A percentile compares a stretch with the other conserved stretches of the same genome.
These are phyloP conservation scores for Chlorociboria aeruginascens DNA, from an alignment of 495 filamentous ascomycete species.

Conservation along the genomic window DNA sequence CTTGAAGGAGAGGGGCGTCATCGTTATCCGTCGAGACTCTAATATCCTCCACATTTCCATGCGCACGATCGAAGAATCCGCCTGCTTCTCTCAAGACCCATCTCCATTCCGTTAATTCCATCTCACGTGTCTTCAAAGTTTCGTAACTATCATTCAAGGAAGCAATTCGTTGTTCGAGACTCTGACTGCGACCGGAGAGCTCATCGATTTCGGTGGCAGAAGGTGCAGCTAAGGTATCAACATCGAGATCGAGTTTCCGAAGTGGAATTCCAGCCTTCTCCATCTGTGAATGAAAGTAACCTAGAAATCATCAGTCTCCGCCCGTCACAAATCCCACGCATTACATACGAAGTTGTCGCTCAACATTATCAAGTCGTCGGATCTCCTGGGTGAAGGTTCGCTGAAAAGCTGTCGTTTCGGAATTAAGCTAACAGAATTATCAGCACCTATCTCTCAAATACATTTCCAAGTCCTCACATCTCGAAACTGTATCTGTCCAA, in stretches of 20 bases:
- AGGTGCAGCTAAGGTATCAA: conserved; percentile 72
- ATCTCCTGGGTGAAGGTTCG: conserved; percentile 97
- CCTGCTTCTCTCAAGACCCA: conserved; percentile 94
- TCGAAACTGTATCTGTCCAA: conserved; percentile 90
- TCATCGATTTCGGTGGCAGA: conserved; percentile 91
- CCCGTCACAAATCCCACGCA: background rate
- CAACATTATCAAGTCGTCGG: conserved; percentile 91
- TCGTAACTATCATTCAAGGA: conserved; percentile 96
- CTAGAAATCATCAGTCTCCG: conserved; percentile 27
- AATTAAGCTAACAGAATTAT: conserved; percentile 59
- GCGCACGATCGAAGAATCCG: conserved; percentile 91
- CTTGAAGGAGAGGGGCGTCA: conserved; percentile 66
- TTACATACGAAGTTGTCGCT: conserved; percentile 81
- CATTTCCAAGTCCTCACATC: conserved; percentile 55
- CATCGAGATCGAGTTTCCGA: conserved; percentile 73
- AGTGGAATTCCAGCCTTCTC: conserved; percentile 79
- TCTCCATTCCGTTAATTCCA: conserved; percentile 94
- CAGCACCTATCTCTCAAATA: conserved; percentile 8
- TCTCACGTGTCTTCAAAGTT: conserved; percentile 91
- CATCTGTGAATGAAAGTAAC: conserved; percentile 90
- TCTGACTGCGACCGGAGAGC: conserved; percentile 80
- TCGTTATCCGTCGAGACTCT: conserved; percentile 81
- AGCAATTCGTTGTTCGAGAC: conserved; percentile 79
- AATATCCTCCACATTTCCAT: conserved; percentile 94
- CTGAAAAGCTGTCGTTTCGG: conserved; percentile 86